Evolutionary conservation across 768 basidiomycete genomes (phyloP).

Genomic region (Panaeolus papilionaceus): DNA sequence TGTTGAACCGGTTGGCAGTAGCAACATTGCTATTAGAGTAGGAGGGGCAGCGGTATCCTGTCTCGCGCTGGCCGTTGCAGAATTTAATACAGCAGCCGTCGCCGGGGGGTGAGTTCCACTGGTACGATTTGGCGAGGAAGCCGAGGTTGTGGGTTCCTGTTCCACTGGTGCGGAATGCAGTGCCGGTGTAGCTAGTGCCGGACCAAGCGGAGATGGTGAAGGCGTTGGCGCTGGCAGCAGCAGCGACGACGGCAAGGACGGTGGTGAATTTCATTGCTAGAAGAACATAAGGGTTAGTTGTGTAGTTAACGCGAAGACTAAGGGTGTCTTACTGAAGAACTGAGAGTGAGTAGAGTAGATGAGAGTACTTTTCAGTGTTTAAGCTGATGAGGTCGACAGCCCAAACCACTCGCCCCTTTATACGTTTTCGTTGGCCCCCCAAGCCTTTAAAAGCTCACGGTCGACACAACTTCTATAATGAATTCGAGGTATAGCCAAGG

Average conservation of each 20-base stretch:
- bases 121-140: conserved; percentile 6
- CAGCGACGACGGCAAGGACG: not conserved
- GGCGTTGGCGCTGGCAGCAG: not conserved
- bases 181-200: not conserved
- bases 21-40: not conserved
- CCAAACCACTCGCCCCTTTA: not conserved
- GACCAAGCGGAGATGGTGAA: conserved; percentile 1
- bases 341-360: not conserved
- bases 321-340: not conserved
- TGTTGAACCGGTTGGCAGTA: conserved; percentile 1
- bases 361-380: not conserved
- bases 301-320: not conserved
- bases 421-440: not conserved
- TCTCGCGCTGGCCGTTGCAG: not conserved
- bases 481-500: not conserved
- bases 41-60: not conserved
- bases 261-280: not conserved
- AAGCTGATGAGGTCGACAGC: not conserved
- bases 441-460: not conserved
- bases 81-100: conserved; percentile 7
- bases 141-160: not conserved
- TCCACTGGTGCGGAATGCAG: not conserved
- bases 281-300: not conserved
- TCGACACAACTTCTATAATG: not conserved
- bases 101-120: not conserved